phyloP scores from a whole-genome alignment of 331 rosid species.

The Malus hybrid region DNA sequence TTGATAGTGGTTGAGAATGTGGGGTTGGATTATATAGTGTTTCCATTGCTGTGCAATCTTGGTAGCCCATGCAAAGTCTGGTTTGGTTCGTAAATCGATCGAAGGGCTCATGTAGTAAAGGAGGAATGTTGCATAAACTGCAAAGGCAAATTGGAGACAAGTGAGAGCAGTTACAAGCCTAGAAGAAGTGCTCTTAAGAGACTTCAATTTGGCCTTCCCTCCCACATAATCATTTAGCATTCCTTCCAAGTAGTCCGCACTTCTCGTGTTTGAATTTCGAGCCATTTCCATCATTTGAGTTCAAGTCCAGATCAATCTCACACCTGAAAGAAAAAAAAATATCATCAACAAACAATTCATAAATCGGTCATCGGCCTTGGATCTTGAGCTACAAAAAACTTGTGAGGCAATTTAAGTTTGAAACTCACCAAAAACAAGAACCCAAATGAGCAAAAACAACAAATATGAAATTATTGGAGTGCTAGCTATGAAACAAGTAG shows the following conservation, averaged over 20 bases:
- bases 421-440: constrained; percentile 13
- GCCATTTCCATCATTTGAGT: constrained; percentile 36
- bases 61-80: constrained; percentile 71
- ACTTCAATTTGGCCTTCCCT: constrained; percentile 47
- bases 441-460: neutral
- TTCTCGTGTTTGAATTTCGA: constrained; percentile 31
- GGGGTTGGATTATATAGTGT: constrained; percentile 54
- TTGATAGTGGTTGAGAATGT: constrained; percentile 50
- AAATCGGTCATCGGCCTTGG: neutral
- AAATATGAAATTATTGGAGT: neutral
- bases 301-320: neutral
- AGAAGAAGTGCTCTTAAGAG: constrained; percentile 36
- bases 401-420: neutral
- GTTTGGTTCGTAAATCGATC: constrained; percentile 60
- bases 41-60: constrained; percentile 74
- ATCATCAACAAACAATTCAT: neutral
- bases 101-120: constrained; percentile 85
- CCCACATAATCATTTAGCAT: constrained; percentile 76
- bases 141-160: constrained; percentile 81
- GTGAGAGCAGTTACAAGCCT: constrained; percentile 70
- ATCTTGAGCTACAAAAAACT: neutral
- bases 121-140: constrained; percentile 58
- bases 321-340: constrained; percentile 13
- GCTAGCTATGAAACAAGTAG: neutral
- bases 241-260: constrained; percentile 75